Percentiles rank a stretch among this genome's conserved stretches.
phyloP scores from a whole-genome alignment of 2,329 filamentous ascomycete species.

The Fusarium compactum region DNA sequence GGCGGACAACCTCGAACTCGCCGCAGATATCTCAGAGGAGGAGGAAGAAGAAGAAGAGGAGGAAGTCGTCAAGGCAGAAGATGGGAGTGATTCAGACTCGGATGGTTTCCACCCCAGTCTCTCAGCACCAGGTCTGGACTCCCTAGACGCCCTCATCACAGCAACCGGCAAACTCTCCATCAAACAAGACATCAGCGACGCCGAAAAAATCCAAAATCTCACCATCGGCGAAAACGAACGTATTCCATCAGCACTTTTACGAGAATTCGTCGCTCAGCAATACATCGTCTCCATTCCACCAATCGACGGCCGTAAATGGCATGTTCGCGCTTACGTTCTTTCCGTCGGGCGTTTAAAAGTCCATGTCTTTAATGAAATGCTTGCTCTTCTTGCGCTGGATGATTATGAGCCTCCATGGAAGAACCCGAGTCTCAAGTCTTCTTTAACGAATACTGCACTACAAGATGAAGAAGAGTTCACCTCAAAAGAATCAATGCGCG shows the following conservation, averaged over 20 bases:
- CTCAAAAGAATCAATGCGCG: conserved; percentile 51
- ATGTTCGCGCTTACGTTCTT: conserved; percentile 53
- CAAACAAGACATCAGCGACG: conserved; percentile 5
- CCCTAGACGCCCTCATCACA: conserved; percentile 50
- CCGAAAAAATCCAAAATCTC: conserved; percentile 30
- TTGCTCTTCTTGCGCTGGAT: conserved; percentile 52
- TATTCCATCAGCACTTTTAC: conserved; percentile 54
- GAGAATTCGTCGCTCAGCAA: conserved; percentile 54
- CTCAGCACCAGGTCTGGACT: conserved; percentile 45
- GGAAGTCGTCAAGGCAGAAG: not conserved
- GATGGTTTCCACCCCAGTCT: conserved; percentile 40
- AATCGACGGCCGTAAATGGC: conserved; percentile 53
- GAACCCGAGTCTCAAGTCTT: conserved; percentile 50
- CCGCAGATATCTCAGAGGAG: conserved; percentile 51
- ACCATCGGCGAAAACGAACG: conserved; percentile 50
- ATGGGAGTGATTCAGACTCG: not conserved
- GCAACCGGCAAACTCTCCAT: conserved; percentile 42
- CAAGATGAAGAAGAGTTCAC: conserved; percentile 53
- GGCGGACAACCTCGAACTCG: conserved; percentile 52
- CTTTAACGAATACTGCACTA: conserved; percentile 55
- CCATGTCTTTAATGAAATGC: conserved; percentile 54
- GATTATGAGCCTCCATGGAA: conserved; percentile 54
- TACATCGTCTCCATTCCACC: conserved; percentile 52
- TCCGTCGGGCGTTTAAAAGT: conserved; percentile 54
- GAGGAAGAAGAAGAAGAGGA: conserved; percentile 37